Percentiles rank a stretch among this genome's conserved stretches.
phyloP scores from a whole-genome alignment of 2,329 filamentous ascomycete species.

The Botrytis byssoidea region DNA sequence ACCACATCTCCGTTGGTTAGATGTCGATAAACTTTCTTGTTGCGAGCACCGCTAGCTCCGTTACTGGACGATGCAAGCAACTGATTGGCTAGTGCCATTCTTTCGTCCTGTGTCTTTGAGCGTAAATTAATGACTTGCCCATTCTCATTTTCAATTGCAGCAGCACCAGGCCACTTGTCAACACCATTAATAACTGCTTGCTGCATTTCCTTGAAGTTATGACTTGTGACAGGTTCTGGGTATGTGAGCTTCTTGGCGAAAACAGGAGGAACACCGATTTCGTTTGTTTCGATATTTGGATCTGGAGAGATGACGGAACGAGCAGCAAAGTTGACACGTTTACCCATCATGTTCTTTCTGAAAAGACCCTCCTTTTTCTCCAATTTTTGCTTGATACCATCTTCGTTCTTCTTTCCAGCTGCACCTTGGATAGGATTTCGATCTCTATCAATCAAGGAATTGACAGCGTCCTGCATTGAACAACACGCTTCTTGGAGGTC shows the following conservation, averaged over 20 bases:
- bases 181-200: slow-evolving; percentile 94
- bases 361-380: slow-evolving; percentile 99
- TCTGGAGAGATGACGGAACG: slow-evolving; percentile 97
- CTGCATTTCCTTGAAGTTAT: slow-evolving; percentile 95
- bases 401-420: slow-evolving; percentile 75
- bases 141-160: slow-evolving; percentile 93
- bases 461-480: slow-evolving; percentile 83
- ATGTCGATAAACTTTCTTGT: slow-evolving; percentile 96
- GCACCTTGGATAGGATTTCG: slow-evolving; percentile 79
- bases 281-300: slow-evolving; percentile 97
- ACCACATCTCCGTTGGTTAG: slow-evolving; percentile 96
- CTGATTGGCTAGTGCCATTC: slow-evolving; percentile 86
- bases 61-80: slow-evolving; percentile 80
- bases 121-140: slow-evolving; percentile 86
- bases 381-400: slow-evolving; percentile 95
- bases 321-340: slow-evolving; percentile 89
- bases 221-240: slow-evolving; percentile 93
- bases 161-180: slow-evolving; percentile 89
- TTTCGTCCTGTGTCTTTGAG: slow-evolving; percentile 84
- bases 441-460: slow-evolving; percentile 87
- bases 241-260: slow-evolving; percentile 96
- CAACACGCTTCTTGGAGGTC: slow-evolving; percentile 81
- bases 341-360: slow-evolving; percentile 99
- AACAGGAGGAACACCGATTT: slow-evolving; percentile 97
- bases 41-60: slow-evolving; percentile 70